Conservation (phyloP, 257 asterid species). For the Linderniella brevidens region DNA sequence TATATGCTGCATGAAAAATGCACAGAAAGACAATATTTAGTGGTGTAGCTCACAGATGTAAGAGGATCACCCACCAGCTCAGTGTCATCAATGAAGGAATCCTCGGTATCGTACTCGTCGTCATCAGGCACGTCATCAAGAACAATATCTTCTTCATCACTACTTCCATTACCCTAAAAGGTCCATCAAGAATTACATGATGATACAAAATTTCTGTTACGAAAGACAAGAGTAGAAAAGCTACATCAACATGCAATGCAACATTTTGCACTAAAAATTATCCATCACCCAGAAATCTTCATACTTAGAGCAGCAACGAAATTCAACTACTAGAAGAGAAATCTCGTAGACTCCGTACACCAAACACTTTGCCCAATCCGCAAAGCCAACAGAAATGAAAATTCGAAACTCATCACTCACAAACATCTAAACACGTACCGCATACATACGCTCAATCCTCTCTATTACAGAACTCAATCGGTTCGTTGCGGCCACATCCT, state of each 20-base stretch:
- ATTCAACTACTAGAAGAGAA: too few species aligned
- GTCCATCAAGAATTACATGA: too few species aligned
- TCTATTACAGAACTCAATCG: constrained; percentile 84
- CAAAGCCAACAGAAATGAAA: background rate
- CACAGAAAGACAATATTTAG: too few species aligned
- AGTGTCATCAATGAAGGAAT: constrained; percentile 91
- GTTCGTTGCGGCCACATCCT: constrained; percentile 39
- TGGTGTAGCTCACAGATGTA: too few species aligned
- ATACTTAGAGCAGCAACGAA: too few species aligned
- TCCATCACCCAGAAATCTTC: too few species aligned
- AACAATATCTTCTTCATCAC: constrained; percentile 82
- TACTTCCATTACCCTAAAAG: constrained; percentile 79
- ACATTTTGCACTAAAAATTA: too few species aligned
- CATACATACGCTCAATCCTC: constrained; percentile 88
- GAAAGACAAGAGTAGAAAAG: too few species aligned
- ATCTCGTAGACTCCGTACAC: too few species aligned
- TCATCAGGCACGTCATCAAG: constrained; percentile 86
- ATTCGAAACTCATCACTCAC: background rate
- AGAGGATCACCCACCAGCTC: constrained; percentile 89
- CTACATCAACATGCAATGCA: too few species aligned
- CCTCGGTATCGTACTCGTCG: constrained; percentile 94
- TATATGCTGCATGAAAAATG: background rate
- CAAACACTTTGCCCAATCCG: background rate
- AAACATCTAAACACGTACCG: constrained; percentile 35
- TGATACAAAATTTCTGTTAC: too few species aligned